A percentile compares a stretch with the other conserved stretches of the same genome.
phyloP scores from a whole-genome alignment of 805 yeast genomes.

The Clavispora phyllophila region DNA sequence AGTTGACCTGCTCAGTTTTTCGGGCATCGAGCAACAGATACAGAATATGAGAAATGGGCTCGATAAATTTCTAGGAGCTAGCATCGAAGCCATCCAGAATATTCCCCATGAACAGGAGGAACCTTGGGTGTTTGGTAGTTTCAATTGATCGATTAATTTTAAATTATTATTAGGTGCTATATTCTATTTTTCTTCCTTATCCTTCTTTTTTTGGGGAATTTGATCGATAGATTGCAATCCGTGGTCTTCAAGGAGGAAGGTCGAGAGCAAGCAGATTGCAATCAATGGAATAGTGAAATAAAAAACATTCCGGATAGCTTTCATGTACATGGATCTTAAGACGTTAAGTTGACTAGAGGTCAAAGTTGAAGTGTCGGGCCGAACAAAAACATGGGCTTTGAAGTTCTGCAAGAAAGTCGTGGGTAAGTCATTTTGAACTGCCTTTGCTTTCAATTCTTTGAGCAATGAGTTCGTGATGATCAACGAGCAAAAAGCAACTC shows the following conservation, averaged over 20 bases:
- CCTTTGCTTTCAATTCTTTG: constrained; percentile 14
- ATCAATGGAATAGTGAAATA: constrained; percentile 32
- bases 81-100: constrained; percentile 1
- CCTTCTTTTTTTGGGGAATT: not conserved
- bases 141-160: not conserved
- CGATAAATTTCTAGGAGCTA: not conserved
- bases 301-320: constrained; percentile 26
- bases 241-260: constrained; percentile 32
- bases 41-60: not conserved
- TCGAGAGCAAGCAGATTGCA: constrained; percentile 26
- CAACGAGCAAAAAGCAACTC: constrained; percentile 44
- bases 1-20: too few relatives aligned
- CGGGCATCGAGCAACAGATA: not conserved
- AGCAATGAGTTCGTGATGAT: constrained; percentile 33
- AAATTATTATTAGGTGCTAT: not conserved
- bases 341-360: constrained; percentile 15
- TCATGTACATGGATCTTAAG: constrained; percentile 22
- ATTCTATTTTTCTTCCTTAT: not conserved
- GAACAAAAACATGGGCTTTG: constrained; percentile 25
- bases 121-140: not conserved
- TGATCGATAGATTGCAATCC: constrained; percentile 37
- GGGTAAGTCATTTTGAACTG: constrained; percentile 1
- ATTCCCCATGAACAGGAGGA: not conserved
- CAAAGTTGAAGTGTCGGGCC: constrained; percentile 20
- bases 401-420: constrained; percentile 17